These are phyloP conservation scores for Syzygium grande DNA, from an alignment of 345 rosid species.

Conservation along the genomic window DNA sequence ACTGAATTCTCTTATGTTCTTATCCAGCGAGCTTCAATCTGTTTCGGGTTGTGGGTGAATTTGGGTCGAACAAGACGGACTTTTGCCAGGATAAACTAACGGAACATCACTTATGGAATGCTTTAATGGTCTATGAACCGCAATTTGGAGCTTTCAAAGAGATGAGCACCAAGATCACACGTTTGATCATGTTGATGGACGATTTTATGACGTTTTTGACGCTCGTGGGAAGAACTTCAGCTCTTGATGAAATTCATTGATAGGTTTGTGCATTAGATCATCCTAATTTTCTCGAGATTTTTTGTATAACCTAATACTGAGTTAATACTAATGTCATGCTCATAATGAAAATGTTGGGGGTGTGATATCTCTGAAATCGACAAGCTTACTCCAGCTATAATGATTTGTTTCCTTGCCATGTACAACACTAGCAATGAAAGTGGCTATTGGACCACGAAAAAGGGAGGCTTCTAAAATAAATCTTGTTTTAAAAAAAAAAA, in stretches of 20 bases:
- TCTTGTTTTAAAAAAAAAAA: neutral
- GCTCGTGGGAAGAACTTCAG: constrained; percentile 2
- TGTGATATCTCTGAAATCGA: constrained; percentile 1
- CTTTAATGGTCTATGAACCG: constrained; percentile 2
- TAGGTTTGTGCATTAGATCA: neutral
- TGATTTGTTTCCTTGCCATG: neutral
- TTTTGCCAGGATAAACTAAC: constrained; percentile 4
- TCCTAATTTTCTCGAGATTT: neutral
- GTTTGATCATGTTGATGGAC: neutral
- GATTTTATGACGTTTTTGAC: constrained; percentile 4
- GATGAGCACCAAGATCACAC: neutral
- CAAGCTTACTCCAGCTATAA: constrained; percentile 1
- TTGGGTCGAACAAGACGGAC: constrained; percentile 1
- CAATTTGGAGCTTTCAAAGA: constrained; percentile 1
- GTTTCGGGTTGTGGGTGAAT: neutral
- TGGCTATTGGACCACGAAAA: neutral
- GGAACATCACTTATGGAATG: constrained; percentile 8
- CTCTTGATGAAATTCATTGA: constrained; percentile 1
- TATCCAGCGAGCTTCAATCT: too few species aligned
- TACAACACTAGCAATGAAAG: constrained; percentile 5
- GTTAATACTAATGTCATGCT: neutral
- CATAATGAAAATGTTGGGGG: neutral
- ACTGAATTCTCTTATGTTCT: neutral
- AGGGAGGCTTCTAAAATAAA: neutral
- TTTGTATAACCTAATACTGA: neutral